A percentile compares a stretch with the other conserved stretches of the same genome.
phyloP scores from a whole-genome alignment of 192 early-diverging fungal species.

The Coemansia aciculifera region DNA sequence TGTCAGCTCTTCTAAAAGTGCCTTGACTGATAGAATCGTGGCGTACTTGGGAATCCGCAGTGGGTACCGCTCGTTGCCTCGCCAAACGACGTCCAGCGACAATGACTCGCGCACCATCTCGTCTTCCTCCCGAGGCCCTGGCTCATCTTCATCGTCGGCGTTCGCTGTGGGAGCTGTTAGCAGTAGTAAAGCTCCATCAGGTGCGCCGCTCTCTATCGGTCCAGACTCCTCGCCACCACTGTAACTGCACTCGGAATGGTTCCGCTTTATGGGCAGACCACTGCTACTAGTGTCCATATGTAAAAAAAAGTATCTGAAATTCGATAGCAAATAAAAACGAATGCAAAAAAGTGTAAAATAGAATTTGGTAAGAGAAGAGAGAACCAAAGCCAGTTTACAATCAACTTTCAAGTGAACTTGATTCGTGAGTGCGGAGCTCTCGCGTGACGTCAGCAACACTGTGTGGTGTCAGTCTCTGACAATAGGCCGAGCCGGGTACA shows the following conservation, averaged over 20 bases:
- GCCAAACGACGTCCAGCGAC: slow-evolving; percentile 33
- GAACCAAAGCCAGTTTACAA: neutral
- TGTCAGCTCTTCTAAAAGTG: slow-evolving; percentile 61
- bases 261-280: neutral
- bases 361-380: neutral
- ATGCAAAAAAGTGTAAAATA: slow-evolving; percentile 5
- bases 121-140: slow-evolving; percentile 14
- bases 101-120: slow-evolving; percentile 46
- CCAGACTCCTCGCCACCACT: neutral
- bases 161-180: neutral
- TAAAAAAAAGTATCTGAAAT: neutral
- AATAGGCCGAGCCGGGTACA: slow-evolving; percentile 58
- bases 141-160: neutral
- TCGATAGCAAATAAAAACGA: neutral
- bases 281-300: neutral
- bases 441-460: neutral
- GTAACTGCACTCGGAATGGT: neutral
- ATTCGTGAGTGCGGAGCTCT: neutral
- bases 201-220: neutral
- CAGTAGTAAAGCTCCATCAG: neutral
- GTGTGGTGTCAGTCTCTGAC: neutral
- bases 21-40: slow-evolving; percentile 44
- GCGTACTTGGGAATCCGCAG: slow-evolving; percentile 42
- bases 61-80: slow-evolving; percentile 29
- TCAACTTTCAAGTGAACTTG: neutral